Evolutionary conservation across 257 asterid species (phyloP).

Genomic region (Solanum lignicaule): DNA sequence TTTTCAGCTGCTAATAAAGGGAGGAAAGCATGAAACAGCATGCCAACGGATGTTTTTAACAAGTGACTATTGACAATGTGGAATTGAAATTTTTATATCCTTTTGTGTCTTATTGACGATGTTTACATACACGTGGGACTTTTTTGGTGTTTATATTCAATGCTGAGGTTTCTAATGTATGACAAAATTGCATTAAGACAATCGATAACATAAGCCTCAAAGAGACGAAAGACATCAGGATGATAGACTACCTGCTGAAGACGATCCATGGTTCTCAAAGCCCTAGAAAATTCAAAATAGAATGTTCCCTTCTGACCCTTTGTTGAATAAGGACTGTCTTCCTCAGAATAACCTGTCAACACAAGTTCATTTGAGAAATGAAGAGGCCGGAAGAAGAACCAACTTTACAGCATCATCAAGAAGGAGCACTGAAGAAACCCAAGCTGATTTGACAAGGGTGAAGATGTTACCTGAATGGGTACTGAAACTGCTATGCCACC

Average conservation of each 20-base stretch:
- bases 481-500: constrained; percentile 91
- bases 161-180: not conserved
- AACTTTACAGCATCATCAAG: not conserved
- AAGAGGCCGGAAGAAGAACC: not conserved
- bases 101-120: not conserved
- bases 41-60: not conserved
- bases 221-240: not conserved
- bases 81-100: not conserved
- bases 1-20: not conserved
- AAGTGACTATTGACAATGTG: not conserved
- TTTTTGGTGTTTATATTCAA: not conserved
- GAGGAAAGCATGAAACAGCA: not conserved
- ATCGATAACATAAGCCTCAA: not conserved
- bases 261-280: constrained; percentile 76
- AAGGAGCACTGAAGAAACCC: not conserved
- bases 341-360: constrained; percentile 50
- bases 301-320: constrained; percentile 62
- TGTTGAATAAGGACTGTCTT: constrained; percentile 65
- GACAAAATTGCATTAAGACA: not conserved
- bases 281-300: constrained; percentile 71
- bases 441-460: not conserved
- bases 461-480: constrained; percentile 42
- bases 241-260: constrained; percentile 57
- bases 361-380: not conserved
- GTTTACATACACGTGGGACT: not conserved